These are phyloP conservation scores for Casuarina equisetifolia DNA, from an alignment of 306 rosid species.

Conservation along the genomic window DNA sequence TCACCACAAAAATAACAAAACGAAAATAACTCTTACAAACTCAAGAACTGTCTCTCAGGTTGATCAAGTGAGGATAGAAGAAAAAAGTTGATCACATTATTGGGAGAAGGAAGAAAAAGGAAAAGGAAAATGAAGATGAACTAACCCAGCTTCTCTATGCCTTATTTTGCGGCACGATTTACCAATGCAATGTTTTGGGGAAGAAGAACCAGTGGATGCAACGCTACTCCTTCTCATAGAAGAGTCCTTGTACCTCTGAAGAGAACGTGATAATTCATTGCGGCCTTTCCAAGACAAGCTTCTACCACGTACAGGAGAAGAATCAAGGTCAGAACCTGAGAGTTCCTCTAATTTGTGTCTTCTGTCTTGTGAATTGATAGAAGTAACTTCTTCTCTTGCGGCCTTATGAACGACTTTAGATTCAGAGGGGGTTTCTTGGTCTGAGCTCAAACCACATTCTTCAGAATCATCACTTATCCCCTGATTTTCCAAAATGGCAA, in stretches of 20 bases:
- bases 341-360: slow-evolving; percentile 49
- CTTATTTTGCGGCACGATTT: slow-evolving; percentile 86
- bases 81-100: not conserved
- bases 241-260: slow-evolving; percentile 52
- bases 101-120: not conserved
- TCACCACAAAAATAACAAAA: not conserved
- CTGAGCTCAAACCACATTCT: slow-evolving; percentile 68
- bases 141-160: slow-evolving; percentile 61
- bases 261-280: slow-evolving; percentile 46
- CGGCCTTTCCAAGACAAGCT: slow-evolving; percentile 97
- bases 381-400: slow-evolving; percentile 37
- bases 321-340: slow-evolving; percentile 58
- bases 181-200: slow-evolving; percentile 69
- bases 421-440: slow-evolving; percentile 60
- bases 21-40: not conserved
- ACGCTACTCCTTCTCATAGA: slow-evolving; percentile 56
- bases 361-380: slow-evolving; percentile 42
- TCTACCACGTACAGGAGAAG: slow-evolving; percentile 56
- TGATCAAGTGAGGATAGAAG: not conserved
- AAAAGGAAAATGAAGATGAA: slow-evolving; percentile 7
- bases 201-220: slow-evolving; percentile 51
- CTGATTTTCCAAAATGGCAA: slow-evolving; percentile 78
- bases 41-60: not conserved
- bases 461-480: slow-evolving; percentile 75
- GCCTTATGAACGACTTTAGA: slow-evolving; percentile 46